Conservation (phyloP, 106 monocot species). For the Narthecium ossifragum region DNA sequence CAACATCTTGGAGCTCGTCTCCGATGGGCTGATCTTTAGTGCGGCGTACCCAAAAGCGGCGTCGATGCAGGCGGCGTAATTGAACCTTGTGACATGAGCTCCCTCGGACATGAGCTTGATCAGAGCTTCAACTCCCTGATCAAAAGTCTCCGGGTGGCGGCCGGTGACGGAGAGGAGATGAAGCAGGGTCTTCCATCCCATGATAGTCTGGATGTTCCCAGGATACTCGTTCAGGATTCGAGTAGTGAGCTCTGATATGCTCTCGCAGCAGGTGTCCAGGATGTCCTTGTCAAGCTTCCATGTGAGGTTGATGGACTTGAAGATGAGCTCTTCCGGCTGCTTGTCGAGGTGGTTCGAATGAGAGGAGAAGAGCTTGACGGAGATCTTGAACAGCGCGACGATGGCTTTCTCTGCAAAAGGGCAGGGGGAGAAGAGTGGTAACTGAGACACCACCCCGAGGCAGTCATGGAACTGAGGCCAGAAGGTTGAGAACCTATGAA, state of each 20-base stretch:
- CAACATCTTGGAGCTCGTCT: constrained; percentile 58
- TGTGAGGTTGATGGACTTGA: constrained; percentile 67
- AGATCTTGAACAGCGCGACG: constrained; percentile 48
- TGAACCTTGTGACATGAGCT: constrained; percentile 32
- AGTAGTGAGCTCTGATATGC: constrained; percentile 29
- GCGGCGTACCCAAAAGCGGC: constrained; percentile 73
- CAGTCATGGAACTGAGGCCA: constrained; percentile 79
- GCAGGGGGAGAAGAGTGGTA: constrained; percentile 64
- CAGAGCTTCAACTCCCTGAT: constrained; percentile 49
- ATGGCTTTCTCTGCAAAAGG: constrained; percentile 91
- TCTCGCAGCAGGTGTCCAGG: constrained; percentile 70
- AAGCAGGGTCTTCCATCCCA: constrained; percentile 67
- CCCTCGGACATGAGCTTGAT: constrained; percentile 47
- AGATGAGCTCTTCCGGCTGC: constrained; percentile 62
- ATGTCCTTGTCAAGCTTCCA: constrained; percentile 90
- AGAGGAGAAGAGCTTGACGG: constrained; percentile 29
- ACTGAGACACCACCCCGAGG: constrained; percentile 48
- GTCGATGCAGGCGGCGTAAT: constrained; percentile 66
- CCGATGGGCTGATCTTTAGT: constrained; percentile 66
- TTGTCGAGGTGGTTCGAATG: constrained; percentile 19
- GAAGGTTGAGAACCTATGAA: constrained; percentile 46
- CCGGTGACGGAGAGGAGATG: constrained; percentile 60
- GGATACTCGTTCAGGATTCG: constrained; percentile 32
- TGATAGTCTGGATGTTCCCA: constrained; percentile 31
- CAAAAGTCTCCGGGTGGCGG: constrained; percentile 74